A percentile compares a stretch with the other conserved stretches of the same genome.
phyloP scores from a whole-genome alignment of 805 yeast genomes.

The Kodamaea kakaduensis region DNA sequence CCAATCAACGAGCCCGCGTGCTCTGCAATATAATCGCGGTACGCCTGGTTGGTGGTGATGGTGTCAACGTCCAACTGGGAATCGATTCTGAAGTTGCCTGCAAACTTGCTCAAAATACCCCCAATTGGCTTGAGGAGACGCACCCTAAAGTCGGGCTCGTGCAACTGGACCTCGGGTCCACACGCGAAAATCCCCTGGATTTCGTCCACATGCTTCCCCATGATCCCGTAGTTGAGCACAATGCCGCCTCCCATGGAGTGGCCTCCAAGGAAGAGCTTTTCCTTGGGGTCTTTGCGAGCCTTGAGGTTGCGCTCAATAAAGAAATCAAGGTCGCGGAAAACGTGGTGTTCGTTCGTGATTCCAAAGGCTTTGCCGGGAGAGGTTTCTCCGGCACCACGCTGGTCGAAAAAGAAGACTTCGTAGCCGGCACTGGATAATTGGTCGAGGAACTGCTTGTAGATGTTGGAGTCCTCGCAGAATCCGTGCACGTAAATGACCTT shows the following conservation, averaged over 20 bases:
- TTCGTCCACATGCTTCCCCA: constrained; percentile 47
- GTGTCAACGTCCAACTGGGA: constrained; percentile 54
- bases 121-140: constrained; percentile 34
- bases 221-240: constrained; percentile 54
- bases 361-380: constrained; percentile 53
- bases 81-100: constrained; percentile 51
- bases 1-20: constrained; percentile 42
- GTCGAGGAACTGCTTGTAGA: constrained; percentile 54
- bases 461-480: constrained; percentile 53
- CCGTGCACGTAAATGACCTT: constrained; percentile 66
- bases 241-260: constrained; percentile 86
- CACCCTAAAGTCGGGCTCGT: constrained; percentile 46
- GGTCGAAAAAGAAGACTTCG: constrained; percentile 67
- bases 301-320: constrained; percentile 46
- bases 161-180: constrained; percentile 56
- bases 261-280: constrained; percentile 53
- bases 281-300: constrained; percentile 23
- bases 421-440: constrained; percentile 49
- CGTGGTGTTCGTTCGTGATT: constrained; percentile 50
- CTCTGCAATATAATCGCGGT: constrained; percentile 41
- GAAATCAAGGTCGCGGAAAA: constrained; percentile 57
- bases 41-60: constrained; percentile 47
- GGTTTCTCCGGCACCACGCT: constrained; percentile 72
- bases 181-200: constrained; percentile 46
- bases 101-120: constrained; percentile 32